phyloP scores from a whole-genome alignment of 805 yeast species.

The Babjeviella inositovora region DNA sequence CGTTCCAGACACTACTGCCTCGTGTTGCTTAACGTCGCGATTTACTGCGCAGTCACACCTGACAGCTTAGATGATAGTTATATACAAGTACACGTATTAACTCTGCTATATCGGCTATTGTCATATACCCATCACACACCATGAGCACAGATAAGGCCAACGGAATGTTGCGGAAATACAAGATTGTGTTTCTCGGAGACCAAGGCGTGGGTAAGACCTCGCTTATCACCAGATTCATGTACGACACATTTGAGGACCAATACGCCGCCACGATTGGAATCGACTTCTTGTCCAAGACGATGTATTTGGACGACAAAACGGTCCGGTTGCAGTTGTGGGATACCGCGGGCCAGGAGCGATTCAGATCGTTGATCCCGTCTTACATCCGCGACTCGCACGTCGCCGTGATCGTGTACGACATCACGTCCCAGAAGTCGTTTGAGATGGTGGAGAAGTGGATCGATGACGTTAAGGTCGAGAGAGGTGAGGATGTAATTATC shows the following conservation, averaged over 20 bases:
- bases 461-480: slow-evolving; percentile 84
- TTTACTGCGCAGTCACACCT: too few relatives aligned
- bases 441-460: slow-evolving; percentile 82
- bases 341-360: slow-evolving; percentile 95
- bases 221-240: slow-evolving; percentile 92
- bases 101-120: too few relatives aligned
- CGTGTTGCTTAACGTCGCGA: too few relatives aligned
- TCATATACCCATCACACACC: too few relatives aligned
- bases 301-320: slow-evolving; percentile 93
- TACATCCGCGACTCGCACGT: slow-evolving; percentile 93
- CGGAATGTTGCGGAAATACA: slow-evolving; percentile 50
- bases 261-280: slow-evolving; percentile 96
- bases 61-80: too few relatives aligned
- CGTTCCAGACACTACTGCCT: too few relatives aligned
- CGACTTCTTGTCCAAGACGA: slow-evolving; percentile 85
- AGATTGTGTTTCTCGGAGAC: slow-evolving; percentile 94
- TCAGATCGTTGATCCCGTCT: slow-evolving; percentile 86
- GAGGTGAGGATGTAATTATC: slow-evolving; percentile 80
- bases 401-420: slow-evolving; percentile 93
- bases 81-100: too few relatives aligned
- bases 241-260: slow-evolving; percentile 91
- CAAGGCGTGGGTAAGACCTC: slow-evolving; percentile 97
- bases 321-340: slow-evolving; percentile 94
- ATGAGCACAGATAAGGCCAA: too few relatives aligned
- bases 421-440: slow-evolving; percentile 75